These are phyloP conservation scores for Xylaria digitata DNA, from an alignment of 2,329 filamentous ascomycete species.

Conservation along the genomic window DNA sequence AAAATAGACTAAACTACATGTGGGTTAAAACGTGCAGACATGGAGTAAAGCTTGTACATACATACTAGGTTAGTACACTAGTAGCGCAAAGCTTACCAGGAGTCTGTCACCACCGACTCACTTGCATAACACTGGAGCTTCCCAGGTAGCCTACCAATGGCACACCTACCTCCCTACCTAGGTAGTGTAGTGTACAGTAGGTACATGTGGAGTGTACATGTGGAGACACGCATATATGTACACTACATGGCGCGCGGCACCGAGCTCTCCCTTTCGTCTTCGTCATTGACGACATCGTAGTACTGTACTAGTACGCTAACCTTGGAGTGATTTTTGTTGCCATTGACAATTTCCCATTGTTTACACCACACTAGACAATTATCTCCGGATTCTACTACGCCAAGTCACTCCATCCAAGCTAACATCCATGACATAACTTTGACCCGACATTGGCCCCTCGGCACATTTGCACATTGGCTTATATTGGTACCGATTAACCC, in stretches of 20 bases:
- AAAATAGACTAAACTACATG: not conserved
- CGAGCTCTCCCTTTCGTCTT: not conserved
- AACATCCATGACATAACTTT: not conserved
- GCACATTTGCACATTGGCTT: too few species aligned
- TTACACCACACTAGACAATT: not conserved
- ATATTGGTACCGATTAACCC: not conserved
- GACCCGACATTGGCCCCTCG: constrained; percentile 1
- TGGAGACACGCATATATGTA: not conserved
- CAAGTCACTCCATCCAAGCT: not conserved
- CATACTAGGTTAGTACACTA: too few species aligned
- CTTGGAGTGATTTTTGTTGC: constrained; percentile 16
- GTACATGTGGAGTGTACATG: not conserved
- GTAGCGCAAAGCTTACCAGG: not conserved
- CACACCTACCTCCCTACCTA: too few species aligned
- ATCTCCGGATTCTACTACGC: not conserved
- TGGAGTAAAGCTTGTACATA: constrained; percentile 1
- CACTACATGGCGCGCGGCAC: not conserved
- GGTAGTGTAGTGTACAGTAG: too few species aligned
- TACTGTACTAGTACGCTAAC: too few species aligned
- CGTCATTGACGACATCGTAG: constrained; percentile 30
- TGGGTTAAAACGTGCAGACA: not conserved
- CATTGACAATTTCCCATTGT: constrained; percentile 4
- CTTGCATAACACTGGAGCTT: not conserved
- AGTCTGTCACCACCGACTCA: not conserved
- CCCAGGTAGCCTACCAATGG: not conserved